Conservation (phyloP, 2,329 filamentous ascomycete species). For the Colletotrichum chrysophilum region DNA sequence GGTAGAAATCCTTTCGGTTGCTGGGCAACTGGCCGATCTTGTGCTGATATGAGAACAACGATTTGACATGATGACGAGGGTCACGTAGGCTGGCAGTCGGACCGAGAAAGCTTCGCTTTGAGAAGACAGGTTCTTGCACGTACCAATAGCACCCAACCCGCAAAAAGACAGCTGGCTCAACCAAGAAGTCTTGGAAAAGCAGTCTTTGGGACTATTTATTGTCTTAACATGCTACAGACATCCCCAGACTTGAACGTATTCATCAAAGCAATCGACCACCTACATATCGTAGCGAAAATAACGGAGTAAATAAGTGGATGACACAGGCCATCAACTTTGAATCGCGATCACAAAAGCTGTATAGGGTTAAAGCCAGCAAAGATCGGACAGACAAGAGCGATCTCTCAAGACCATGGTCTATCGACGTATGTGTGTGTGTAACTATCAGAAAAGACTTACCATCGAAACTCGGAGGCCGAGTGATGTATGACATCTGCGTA, state of each 20-base stretch:
- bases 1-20: background rate
- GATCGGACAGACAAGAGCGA: background rate
- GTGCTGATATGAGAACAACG: background rate
- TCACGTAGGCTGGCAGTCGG: background rate
- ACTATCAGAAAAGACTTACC: background rate
- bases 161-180: background rate
- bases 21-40: background rate
- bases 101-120: background rate
- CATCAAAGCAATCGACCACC: fast-evolving
- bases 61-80: background rate
- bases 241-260: fast-evolving
- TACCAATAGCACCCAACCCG: fast-evolving
- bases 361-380: fast-evolving
- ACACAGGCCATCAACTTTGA: fast-evolving
- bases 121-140: background rate
- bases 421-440: background rate
- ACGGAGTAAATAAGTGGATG: background rate
- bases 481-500: background rate
- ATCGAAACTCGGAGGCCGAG: background rate
- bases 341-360: background rate
- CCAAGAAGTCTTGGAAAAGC: background rate
- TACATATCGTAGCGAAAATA: background rate
- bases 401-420: background rate
- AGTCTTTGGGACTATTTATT: background rate
- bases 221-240: fast-evolving